These are phyloP conservation scores for Hygrophila difformis DNA, from an alignment of 257 asterid genomes.

Conservation along the genomic window DNA sequence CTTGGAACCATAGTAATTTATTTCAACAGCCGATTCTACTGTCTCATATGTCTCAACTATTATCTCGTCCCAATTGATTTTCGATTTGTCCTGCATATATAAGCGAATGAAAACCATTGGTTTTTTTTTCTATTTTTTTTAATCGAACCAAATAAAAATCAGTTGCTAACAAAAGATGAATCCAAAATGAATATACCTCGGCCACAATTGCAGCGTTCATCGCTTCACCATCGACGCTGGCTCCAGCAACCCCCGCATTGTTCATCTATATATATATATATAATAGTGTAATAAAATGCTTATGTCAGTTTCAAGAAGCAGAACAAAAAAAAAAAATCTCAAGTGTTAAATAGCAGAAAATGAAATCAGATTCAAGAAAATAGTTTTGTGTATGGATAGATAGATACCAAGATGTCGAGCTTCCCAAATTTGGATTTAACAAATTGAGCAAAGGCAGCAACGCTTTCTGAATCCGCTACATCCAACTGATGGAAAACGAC, in stretches of 20 bases:
- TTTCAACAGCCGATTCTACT: conserved; percentile 21
- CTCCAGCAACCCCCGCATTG: conserved; percentile 7
- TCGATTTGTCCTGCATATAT: neutral
- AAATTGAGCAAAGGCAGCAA: conserved; percentile 24
- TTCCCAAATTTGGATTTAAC: conserved; percentile 23
- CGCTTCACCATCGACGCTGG: neutral
- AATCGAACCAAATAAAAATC: too few species aligned
- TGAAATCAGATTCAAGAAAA: neutral
- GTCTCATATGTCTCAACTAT: conserved; percentile 13
- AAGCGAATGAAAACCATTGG: neutral
- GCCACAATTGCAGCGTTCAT: neutral
- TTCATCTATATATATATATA: conserved; percentile 9
- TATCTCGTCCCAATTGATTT: neutral
- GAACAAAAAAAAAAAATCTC: too few species aligned
- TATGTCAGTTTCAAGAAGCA: too few species aligned
- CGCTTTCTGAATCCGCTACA: conserved; percentile 16
- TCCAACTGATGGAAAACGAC: conserved; percentile 27
- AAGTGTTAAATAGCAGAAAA: too few species aligned
- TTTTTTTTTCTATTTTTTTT: neutral
- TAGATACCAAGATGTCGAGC: conserved; percentile 28
- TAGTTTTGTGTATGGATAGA: neutral
- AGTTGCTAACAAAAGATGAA: too few species aligned
- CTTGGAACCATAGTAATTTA: conserved; percentile 34
- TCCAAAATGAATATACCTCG: too few species aligned
- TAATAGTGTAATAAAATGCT: too few species aligned